Percentiles rank a stretch among this genome's conserved stretches.
Evolutionary conservation across 192 early-diverging fungal species (phyloP).

Genomic region (Helicostylum pulchrum): DNA sequence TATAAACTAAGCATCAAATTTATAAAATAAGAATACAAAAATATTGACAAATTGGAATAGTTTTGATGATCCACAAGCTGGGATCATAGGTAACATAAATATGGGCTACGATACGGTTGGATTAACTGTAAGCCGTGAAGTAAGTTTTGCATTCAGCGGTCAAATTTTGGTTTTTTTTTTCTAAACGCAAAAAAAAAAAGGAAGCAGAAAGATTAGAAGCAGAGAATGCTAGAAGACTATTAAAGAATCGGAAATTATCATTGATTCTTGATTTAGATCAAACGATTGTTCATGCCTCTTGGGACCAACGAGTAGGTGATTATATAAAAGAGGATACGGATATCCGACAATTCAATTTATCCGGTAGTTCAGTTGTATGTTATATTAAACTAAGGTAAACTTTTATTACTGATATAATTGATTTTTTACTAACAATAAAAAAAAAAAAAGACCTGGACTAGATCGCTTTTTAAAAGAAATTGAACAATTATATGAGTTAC

Average conservation of each 20-base stretch:
- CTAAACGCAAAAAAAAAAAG: too few species aligned
- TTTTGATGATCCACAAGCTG: slow-evolving; percentile 31
- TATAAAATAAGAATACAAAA: not conserved
- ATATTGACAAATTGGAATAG: not conserved
- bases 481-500: slow-evolving; percentile 80
- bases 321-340: slow-evolving; percentile 72
- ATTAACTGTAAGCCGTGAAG: slow-evolving; percentile 62
- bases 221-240: slow-evolving; percentile 62
- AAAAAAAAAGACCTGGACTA: slow-evolving; percentile 65
- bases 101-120: slow-evolving; percentile 74
- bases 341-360: slow-evolving; percentile 73
- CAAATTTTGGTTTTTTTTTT: too few species aligned
- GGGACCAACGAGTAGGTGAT: slow-evolving; percentile 67
- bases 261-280: slow-evolving; percentile 97
- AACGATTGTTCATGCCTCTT: slow-evolving; percentile 93
- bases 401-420: too few species aligned
- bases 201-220: slow-evolving; percentile 72
- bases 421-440: not conserved
- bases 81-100: slow-evolving; percentile 37
- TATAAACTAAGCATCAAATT: not conserved
- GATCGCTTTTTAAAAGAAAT: slow-evolving; percentile 72
- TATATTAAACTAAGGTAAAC: slow-evolving; percentile 82
- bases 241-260: slow-evolving; percentile 68
- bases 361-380: slow-evolving; percentile 63
- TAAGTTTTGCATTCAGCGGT: slow-evolving; percentile 32